Conservation (phyloP, 139 green algal species). For the Penium margaritaceum region DNA sequence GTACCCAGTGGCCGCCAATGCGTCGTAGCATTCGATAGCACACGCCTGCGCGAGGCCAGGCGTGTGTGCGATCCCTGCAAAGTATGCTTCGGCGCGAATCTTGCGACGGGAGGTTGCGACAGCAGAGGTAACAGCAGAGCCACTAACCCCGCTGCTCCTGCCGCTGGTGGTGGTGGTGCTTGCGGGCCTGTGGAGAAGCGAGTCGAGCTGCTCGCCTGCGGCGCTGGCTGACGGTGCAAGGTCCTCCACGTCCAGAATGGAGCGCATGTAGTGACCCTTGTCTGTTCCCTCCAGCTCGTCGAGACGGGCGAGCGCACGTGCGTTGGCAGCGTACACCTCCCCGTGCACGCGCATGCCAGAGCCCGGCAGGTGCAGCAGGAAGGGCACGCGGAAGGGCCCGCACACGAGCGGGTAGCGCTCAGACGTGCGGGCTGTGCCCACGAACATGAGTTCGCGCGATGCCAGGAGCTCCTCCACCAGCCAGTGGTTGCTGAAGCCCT, state of each 20-base stretch:
- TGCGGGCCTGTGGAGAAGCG: too few species aligned
- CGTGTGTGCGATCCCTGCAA: background rate
- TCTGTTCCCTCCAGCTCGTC: constrained; percentile 35
- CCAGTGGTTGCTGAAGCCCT: constrained; percentile 40
- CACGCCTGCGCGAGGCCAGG: background rate
- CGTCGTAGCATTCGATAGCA: background rate
- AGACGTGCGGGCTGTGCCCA: constrained; percentile 26
- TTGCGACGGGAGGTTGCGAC: too few species aligned
- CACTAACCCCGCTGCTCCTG: too few species aligned
- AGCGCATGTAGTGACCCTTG: constrained; percentile 35
- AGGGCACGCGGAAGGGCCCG: constrained; percentile 35
- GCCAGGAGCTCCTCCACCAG: constrained; percentile 22
- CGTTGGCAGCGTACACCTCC: constrained; percentile 32
- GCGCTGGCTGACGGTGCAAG: too few species aligned
- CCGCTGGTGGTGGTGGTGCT: too few species aligned
- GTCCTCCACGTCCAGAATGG: too few species aligned
- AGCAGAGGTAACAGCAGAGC: too few species aligned
- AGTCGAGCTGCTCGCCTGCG: too few species aligned
- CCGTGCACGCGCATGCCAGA: constrained; percentile 10
- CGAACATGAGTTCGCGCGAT: background rate
- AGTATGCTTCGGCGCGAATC: constrained; percentile 31
- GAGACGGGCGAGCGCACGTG: constrained; percentile 7
- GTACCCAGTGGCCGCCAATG: constrained; percentile 5
- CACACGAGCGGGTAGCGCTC: constrained; percentile 19
- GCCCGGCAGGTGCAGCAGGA: constrained; percentile 29